These are phyloP conservation scores for Pilaira anomala DNA, from an alignment of 192 early-diverging fungal genomes.

Conservation along the genomic window DNA sequence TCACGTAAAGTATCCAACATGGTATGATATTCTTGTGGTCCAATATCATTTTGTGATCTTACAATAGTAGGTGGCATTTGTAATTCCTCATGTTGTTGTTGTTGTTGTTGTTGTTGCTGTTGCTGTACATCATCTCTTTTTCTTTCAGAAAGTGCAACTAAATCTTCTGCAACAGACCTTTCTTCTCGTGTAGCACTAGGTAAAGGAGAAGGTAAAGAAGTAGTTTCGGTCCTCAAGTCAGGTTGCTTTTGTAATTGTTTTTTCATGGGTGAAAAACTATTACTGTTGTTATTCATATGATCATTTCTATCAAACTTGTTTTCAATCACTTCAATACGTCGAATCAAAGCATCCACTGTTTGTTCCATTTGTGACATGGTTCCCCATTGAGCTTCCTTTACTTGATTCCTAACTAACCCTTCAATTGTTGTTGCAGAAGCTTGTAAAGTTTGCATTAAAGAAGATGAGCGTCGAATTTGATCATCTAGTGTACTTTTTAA, in stretches of 20 bases:
- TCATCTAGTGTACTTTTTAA: slow-evolving; percentile 70
- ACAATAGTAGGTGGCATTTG: slow-evolving; percentile 37
- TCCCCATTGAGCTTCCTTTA: slow-evolving; percentile 70
- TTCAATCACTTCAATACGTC: slow-evolving; percentile 21
- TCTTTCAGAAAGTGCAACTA: not conserved
- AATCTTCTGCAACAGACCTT: slow-evolving; percentile 2
- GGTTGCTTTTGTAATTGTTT: not conserved
- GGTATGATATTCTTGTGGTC: slow-evolving; percentile 28
- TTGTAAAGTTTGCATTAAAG: slow-evolving; percentile 74
- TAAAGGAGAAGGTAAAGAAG: not conserved
- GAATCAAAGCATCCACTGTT: slow-evolving; percentile 32
- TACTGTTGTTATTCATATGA: not conserved
- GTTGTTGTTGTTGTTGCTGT: too few species aligned
- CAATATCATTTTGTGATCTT: slow-evolving; percentile 37
- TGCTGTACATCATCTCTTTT: too few species aligned
- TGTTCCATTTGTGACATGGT: slow-evolving; percentile 50
- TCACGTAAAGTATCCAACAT: slow-evolving; percentile 30
- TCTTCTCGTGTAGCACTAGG: slow-evolving; percentile 14
- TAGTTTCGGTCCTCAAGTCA: not conserved
- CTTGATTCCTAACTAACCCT: slow-evolving; percentile 68
- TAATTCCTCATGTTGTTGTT: not conserved
- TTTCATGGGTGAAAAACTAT: not conserved
- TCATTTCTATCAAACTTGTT: not conserved
- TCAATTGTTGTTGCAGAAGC: slow-evolving; percentile 74
- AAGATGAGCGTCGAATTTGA: slow-evolving; percentile 67